A percentile compares a stretch with the other conserved stretches of the same genome.
These are phyloP conservation scores for Alternaria triticina DNA, from an alignment of 2,329 filamentous ascomycete genomes.

Conservation along the genomic window DNA sequence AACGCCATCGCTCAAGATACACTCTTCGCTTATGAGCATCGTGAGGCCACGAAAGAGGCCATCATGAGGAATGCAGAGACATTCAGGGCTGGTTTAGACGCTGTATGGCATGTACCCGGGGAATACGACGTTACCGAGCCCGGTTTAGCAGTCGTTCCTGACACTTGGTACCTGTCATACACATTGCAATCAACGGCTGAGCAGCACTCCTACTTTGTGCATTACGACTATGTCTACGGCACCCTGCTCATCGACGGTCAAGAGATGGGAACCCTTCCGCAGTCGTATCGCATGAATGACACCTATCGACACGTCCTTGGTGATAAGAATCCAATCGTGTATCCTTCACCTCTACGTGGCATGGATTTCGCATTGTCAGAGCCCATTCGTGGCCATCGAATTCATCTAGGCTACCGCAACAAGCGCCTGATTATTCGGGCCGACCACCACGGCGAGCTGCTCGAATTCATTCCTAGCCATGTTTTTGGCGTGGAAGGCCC, in stretches of 20 bases:
- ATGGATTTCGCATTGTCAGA: slow-evolving; percentile 56
- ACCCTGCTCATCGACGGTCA: slow-evolving; percentile 58
- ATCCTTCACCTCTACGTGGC: slow-evolving; percentile 58
- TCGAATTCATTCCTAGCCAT: slow-evolving; percentile 46
- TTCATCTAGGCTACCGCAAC: slow-evolving; percentile 63
- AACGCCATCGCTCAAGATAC: slow-evolving; percentile 57
- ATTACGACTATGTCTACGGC: slow-evolving; percentile 57
- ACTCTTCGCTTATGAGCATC: slow-evolving; percentile 52
- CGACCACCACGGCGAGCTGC: slow-evolving; percentile 17
- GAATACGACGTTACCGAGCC: slow-evolving; percentile 15
- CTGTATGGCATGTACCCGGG: slow-evolving; percentile 52
- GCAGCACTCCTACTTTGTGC: slow-evolving; percentile 35
- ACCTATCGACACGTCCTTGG: slow-evolving; percentile 62
- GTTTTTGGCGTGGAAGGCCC: slow-evolving; percentile 29
- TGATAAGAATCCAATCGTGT: slow-evolving; percentile 58
- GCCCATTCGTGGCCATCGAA: slow-evolving; percentile 48
- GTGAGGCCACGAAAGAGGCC: slow-evolving; percentile 42
- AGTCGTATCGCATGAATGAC: slow-evolving; percentile 54
- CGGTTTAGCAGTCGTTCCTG: not conserved
- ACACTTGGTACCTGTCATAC: slow-evolving; percentile 45
- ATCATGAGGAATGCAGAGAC: slow-evolving; percentile 37
- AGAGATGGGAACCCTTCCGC: slow-evolving; percentile 61
- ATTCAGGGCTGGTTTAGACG: slow-evolving; percentile 47
- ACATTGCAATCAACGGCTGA: slow-evolving; percentile 31
- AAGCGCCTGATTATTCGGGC: slow-evolving; percentile 55